Conservation (phyloP, 306 rosid genomes). For the Quercus ilex region DNA sequence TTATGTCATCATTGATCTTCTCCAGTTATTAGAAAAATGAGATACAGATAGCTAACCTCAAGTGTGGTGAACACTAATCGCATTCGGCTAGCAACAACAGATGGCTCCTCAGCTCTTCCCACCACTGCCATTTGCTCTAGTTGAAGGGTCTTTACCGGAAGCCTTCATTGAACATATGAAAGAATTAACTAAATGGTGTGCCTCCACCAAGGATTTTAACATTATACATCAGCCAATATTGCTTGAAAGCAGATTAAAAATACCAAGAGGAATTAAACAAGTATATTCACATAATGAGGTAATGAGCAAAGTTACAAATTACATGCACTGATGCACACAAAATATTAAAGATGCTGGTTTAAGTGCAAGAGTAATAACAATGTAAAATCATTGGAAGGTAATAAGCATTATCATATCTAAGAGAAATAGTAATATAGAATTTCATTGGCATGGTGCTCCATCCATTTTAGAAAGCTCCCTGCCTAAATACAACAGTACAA, state of each 20-base stretch:
- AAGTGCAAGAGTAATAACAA: background rate
- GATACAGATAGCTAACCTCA: conserved; percentile 55
- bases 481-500: background rate
- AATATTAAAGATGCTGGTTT: background rate
- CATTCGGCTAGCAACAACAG: conserved; percentile 92
- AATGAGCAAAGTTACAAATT: background rate
- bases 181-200: conserved; percentile 3
- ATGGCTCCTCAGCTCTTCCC: conserved; percentile 82
- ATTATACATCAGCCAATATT: background rate
- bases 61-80: conserved; percentile 83
- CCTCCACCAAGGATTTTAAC: background rate
- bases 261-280: conserved; percentile 1
- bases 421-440: background rate
- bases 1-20: background rate
- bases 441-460: background rate
- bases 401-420: background rate
- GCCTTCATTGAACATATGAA: conserved; percentile 49
- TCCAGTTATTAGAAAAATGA: background rate
- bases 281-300: background rate
- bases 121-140: conserved; percentile 91
- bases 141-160: conserved; percentile 94
- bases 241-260: background rate
- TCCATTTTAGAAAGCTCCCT: background rate
- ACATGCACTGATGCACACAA: background rate
- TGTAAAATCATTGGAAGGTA: background rate